Evolutionary conservation across 2,329 filamentous ascomycete species (phyloP).

Genomic region (Colletotrichum liriopes): DNA sequence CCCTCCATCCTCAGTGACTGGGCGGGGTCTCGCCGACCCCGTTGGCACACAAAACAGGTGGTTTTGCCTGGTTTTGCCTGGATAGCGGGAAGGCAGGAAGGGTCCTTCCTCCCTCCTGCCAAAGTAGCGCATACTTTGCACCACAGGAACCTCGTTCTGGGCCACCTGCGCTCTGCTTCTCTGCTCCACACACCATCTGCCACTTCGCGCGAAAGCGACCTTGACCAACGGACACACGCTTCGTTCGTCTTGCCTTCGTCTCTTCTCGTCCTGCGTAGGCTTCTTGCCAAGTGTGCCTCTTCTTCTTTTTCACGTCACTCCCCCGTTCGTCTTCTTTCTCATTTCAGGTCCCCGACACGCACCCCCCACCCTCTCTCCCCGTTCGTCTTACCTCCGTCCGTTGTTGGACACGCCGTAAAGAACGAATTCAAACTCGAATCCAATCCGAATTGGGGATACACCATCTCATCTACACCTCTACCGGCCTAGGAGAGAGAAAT

Average conservation of each 20-base stretch:
- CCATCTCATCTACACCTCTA: not conserved
- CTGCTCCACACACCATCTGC: conserved; percentile 2
- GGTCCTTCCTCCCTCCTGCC: not conserved
- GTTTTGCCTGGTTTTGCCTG: not conserved
- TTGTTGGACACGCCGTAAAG: conserved; percentile 23
- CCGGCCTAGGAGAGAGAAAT: not conserved
- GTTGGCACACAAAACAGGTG: not conserved
- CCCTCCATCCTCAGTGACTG: not conserved
- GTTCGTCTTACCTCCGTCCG: conserved; percentile 3
- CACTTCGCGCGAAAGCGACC: not conserved
- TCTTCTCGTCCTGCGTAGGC: not conserved
- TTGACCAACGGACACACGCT: not conserved
- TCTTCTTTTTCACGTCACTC: not conserved
- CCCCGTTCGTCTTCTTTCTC: conserved; percentile 14
- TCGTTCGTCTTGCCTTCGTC: conserved; percentile 4
- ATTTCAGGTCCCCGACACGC: not conserved
- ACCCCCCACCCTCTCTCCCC: not conserved
- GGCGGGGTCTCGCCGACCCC: conserved; percentile 10
- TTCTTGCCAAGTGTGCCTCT: not conserved
- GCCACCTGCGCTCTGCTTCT: not conserved
- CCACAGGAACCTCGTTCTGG: conserved; percentile 4
- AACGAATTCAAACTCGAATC: conserved; percentile 18
- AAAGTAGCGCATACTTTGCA: conserved; percentile 22
- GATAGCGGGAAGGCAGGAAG: not conserved
- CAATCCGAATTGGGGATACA: not conserved